Conservation (phyloP, 2,329 filamentous ascomycete species). For the Paramyrothecium roridum region DNA sequence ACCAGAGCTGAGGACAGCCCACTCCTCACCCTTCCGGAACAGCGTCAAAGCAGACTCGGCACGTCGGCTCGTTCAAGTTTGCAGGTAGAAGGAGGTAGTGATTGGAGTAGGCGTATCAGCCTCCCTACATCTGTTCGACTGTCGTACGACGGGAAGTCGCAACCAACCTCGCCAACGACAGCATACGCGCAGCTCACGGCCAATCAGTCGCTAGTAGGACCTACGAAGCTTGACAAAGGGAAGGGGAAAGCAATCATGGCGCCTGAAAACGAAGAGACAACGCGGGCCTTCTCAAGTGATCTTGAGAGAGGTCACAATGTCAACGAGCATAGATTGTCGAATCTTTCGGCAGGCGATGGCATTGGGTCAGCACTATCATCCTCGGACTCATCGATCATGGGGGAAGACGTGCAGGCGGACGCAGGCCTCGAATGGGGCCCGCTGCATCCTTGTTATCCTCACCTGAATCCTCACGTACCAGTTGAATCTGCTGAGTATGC, state of each 20-base stretch:
- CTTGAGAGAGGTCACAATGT: conserved; percentile 52
- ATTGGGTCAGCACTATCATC: conserved; percentile 55
- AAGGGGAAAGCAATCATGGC: conserved; percentile 49
- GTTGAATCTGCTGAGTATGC: conserved; percentile 69
- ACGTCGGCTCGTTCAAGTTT: conserved; percentile 44
- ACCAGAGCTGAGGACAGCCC: conserved; percentile 45
- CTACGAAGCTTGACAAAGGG: conserved; percentile 41
- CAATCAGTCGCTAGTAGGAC: conserved; percentile 6
- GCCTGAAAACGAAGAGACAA: conserved; percentile 28
- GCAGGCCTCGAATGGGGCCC: conserved; percentile 86
- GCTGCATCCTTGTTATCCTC: conserved; percentile 89
- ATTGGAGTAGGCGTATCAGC: conserved; percentile 46
- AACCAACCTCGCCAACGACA: conserved; percentile 25
- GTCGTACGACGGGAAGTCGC: conserved; percentile 49
- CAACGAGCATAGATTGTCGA: conserved; percentile 42
- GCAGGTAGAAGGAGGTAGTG: conserved; percentile 44
- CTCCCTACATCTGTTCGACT: conserved; percentile 51
- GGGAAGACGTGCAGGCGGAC: conserved; percentile 61
- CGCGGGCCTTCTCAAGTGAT: conserved; percentile 43
- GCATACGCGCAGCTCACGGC: conserved; percentile 2
- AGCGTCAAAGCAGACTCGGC: conserved; percentile 42
- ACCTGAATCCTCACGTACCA: conserved; percentile 88
- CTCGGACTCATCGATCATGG: conserved; percentile 59
- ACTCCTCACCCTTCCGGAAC: conserved; percentile 48
- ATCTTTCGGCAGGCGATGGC: conserved; percentile 44